A percentile compares a stretch with the other conserved stretches of the same genome.
These are phyloP conservation scores for Yamadazyma endophytica DNA, from an alignment of 805 yeast genomes.

Conservation along the genomic window DNA sequence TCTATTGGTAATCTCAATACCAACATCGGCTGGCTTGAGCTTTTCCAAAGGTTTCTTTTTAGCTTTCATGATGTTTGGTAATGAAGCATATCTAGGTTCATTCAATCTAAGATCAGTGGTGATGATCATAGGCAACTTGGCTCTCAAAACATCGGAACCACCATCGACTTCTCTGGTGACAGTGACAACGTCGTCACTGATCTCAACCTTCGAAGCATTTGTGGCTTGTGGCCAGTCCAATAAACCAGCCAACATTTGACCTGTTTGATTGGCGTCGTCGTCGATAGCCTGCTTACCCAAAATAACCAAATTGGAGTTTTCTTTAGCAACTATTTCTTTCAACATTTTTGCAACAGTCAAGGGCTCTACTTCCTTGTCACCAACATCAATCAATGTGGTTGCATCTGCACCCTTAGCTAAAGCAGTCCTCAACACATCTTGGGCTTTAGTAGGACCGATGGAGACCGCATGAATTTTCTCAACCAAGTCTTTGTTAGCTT, in stretches of 20 bases:
- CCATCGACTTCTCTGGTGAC: constrained; percentile 95
- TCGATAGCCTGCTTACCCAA: constrained; percentile 97
- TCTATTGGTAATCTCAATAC: constrained; percentile 60
- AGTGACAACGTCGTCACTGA: constrained; percentile 52
- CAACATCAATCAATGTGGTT: constrained; percentile 76
- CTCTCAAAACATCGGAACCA: constrained; percentile 78
- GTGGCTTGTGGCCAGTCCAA: constrained; percentile 97
- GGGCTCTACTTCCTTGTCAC: constrained; percentile 76
- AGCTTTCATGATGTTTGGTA: constrained; percentile 97
- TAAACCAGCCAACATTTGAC: constrained; percentile 93
- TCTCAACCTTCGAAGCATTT: constrained; percentile 79
- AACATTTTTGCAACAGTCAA: constrained; percentile 84
- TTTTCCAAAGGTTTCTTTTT: constrained; percentile 89
- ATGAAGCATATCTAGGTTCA: constrained; percentile 91
- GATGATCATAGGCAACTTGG: constrained; percentile 77
- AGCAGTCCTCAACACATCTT: constrained; percentile 83
- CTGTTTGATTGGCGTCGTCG: constrained; percentile 92
- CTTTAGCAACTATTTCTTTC: constrained; percentile 63
- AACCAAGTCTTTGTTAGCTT: constrained; percentile 59
- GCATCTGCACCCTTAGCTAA: constrained; percentile 93
- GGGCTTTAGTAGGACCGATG: constrained; percentile 82
- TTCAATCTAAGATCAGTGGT: constrained; percentile 93
- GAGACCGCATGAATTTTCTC: constrained; percentile 88
- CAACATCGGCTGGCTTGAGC: constrained; percentile 59
- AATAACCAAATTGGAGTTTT: constrained; percentile 72